Conservation (phyloP, 768 basidiomycete species). For the Pseudohyphozyma bogoriensis region DNA sequence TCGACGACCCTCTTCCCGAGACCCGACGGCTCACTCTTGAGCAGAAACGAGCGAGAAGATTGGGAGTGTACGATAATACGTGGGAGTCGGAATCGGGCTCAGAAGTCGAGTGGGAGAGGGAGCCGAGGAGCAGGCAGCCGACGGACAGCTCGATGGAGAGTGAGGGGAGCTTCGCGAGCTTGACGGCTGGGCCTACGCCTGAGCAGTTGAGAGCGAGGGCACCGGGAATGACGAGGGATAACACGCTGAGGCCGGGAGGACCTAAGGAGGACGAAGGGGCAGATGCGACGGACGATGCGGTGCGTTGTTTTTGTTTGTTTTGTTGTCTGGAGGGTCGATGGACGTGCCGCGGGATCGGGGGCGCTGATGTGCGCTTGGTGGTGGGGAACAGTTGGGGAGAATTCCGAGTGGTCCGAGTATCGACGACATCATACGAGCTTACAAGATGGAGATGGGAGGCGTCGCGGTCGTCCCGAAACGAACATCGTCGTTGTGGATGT, state of each 20-base stretch:
- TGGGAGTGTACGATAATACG: no score
- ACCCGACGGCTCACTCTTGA: no score
- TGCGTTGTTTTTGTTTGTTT: no score
- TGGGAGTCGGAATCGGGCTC: neutral
- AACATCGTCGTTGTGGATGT: neutral
- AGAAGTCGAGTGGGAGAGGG: neutral
- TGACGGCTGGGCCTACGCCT: neutral
- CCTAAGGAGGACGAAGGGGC: neutral
- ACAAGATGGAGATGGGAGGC: neutral
- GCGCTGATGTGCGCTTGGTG: neutral
- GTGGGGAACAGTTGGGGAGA: neutral
- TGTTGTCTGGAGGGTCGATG: no score
- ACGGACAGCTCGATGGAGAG: constrained; percentile 4
- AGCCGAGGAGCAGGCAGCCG: neutral
- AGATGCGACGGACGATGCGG: no score
- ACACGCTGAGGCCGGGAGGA: neutral
- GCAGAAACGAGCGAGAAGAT: no score
- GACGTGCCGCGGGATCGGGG: no score
- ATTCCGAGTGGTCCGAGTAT: neutral
- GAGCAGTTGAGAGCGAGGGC: neutral
- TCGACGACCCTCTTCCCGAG: no score
- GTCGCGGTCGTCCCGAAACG: neutral
- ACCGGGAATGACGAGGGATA: neutral
- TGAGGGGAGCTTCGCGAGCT: constrained; percentile 13
- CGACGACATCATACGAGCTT: neutral